A percentile compares a stretch with the other conserved stretches of the same genome.
Conservation (phyloP, 768 basidiomycete genomes). For the Lactarius pseudohatsudake region DNA sequence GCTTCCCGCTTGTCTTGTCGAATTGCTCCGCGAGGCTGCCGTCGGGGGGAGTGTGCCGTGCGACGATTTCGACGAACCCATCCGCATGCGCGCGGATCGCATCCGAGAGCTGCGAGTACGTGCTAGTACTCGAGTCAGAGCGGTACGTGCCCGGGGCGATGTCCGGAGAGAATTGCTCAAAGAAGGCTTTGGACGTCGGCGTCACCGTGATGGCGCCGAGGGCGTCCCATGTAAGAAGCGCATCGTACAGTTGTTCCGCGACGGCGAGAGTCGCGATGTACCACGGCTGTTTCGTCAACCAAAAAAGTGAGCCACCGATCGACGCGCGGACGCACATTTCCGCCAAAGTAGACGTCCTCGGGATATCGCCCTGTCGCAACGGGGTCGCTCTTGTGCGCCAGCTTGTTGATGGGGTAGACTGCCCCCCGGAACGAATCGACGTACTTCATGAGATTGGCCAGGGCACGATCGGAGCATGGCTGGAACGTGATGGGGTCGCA, state of each 20-base stretch:
- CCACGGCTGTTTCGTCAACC: slow-evolving; percentile 54
- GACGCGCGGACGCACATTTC: slow-evolving; percentile 53
- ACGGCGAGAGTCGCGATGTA: slow-evolving; percentile 71
- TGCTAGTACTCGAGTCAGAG: slow-evolving; percentile 42
- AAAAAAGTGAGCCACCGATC: background rate
- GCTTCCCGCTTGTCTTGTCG: slow-evolving; percentile 47
- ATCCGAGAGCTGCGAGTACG: slow-evolving; percentile 49
- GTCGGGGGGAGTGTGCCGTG: slow-evolving; percentile 57
- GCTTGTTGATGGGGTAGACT: slow-evolving; percentile 63
- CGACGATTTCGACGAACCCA: slow-evolving; percentile 56
- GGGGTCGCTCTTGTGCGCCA: slow-evolving; percentile 49
- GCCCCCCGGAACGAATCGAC: slow-evolving; percentile 68
- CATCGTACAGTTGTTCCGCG: slow-evolving; percentile 73
- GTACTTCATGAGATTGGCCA: slow-evolving; percentile 66
- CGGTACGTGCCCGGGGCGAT: slow-evolving; percentile 54
- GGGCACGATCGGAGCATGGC: slow-evolving; percentile 75
- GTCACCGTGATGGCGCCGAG: slow-evolving; percentile 55
- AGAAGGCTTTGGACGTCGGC: slow-evolving; percentile 64
- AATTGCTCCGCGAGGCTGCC: slow-evolving; percentile 68
- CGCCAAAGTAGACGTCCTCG: slow-evolving; percentile 69
- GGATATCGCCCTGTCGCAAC: slow-evolving; percentile 74
- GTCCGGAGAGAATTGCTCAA: slow-evolving; percentile 55
- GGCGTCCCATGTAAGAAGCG: slow-evolving; percentile 62
- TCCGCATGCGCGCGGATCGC: slow-evolving; percentile 60
- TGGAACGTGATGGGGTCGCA: slow-evolving; percentile 77